Conservation (phyloP, 192 early-diverging fungal genomes). For the Phycomyces blakesleeanus region DNA sequence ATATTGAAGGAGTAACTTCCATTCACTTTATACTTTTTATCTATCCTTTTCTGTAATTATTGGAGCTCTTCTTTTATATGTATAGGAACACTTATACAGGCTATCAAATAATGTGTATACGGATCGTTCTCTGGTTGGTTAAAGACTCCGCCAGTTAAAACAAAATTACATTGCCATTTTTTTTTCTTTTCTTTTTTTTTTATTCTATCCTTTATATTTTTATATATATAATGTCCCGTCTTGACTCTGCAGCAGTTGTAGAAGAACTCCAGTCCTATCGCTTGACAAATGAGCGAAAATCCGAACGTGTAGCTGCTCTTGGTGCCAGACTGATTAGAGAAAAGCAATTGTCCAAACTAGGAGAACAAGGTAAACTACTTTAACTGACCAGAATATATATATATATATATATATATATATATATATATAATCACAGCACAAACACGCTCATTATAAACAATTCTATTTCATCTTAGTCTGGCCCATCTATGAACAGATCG, state of each 20-base stretch:
- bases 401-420: too few relatives aligned
- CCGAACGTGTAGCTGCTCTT: slow-evolving; percentile 24
- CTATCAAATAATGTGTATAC: too few relatives aligned
- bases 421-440: too few relatives aligned
- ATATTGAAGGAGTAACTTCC: background rate
- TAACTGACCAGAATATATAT: background rate
- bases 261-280: slow-evolving; percentile 26
- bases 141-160: too few relatives aligned
- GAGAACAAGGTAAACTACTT: slow-evolving; percentile 25
- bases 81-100: too few relatives aligned
- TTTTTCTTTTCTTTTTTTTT: too few relatives aligned
- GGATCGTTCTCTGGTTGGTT: too few relatives aligned
- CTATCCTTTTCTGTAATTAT: too few relatives aligned
- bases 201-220: too few relatives aligned
- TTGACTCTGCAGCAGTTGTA: slow-evolving; percentile 17
- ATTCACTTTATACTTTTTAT: too few relatives aligned
- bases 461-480: slow-evolving; percentile 44
- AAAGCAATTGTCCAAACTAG: slow-evolving; percentile 16
- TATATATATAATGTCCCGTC: slow-evolving; percentile 27
- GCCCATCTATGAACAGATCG: slow-evolving; percentile 80
- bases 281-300: slow-evolving; percentile 21
- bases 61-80: background rate
- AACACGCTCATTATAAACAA: too few relatives aligned
- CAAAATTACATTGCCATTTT: background rate
- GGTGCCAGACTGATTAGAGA: slow-evolving; percentile 24